Percentiles rank a stretch among this genome's conserved stretches.
Evolutionary conservation across 108 stramenopile species (phyloP).

Genomic region (Cyclotella atomus): DNA sequence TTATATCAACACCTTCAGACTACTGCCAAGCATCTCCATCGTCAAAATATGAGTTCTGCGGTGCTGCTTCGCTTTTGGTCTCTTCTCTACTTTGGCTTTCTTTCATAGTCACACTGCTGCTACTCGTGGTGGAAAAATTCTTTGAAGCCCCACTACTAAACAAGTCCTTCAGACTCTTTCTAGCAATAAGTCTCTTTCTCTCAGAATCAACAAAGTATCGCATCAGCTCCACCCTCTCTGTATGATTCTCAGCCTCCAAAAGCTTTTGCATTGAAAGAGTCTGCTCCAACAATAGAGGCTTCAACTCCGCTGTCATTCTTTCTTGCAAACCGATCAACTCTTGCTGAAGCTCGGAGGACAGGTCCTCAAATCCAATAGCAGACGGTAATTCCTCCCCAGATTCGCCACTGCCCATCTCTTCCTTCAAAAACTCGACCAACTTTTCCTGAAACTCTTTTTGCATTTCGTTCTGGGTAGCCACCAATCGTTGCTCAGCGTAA

Average conservation of each 20-base stretch:
- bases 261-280: conserved; percentile 88
- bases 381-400: conserved; percentile 67
- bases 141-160: conserved; percentile 44
- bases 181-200: conserved; percentile 69
- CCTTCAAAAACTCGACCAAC: conserved; percentile 70
- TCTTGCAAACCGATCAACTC: conserved; percentile 82
- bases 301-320: conserved; percentile 74
- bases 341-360: conserved; percentile 70
- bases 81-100: conserved; percentile 11
- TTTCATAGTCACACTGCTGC: too few relatives aligned
- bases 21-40: conserved; percentile 44
- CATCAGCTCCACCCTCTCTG: conserved; percentile 63
- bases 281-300: conserved; percentile 76
- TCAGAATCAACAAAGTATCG: conserved; percentile 76
- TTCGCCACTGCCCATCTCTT: conserved; percentile 59
- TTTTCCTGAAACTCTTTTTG: conserved; percentile 86
- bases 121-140: too few relatives aligned
- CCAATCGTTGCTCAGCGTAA: conserved; percentile 78
- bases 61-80: conserved; percentile 3
- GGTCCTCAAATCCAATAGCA: conserved; percentile 79
- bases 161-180: conserved; percentile 69
- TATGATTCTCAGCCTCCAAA: conserved; percentile 73
- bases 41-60: conserved; percentile 30
- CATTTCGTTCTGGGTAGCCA: conserved; percentile 80
- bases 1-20: too few relatives aligned